Evolutionary conservation across 2,329 filamentous ascomycete genomes (phyloP).

Genomic region (Botrytis aclada): DNA sequence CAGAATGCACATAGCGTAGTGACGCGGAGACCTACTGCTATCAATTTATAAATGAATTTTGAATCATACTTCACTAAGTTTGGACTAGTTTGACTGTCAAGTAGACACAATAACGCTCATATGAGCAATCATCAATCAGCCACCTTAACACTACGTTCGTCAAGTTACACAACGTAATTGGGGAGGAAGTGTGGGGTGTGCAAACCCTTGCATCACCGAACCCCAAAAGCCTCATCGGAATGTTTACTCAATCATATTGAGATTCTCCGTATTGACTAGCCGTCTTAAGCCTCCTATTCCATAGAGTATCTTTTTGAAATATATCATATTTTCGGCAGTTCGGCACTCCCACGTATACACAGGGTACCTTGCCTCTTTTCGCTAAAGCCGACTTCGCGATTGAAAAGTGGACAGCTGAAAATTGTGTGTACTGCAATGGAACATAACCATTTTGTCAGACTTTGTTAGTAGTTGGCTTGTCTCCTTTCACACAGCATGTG

Average conservation of each 20-base stretch:
- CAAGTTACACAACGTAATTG: background rate
- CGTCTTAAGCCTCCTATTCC: background rate
- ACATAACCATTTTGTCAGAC: too few species aligned
- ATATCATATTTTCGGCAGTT: background rate
- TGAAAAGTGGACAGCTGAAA: background rate
- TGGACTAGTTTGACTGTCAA: background rate
- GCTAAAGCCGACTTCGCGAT: background rate
- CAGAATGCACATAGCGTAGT: background rate
- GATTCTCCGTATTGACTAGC: background rate
- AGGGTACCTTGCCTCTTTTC: background rate
- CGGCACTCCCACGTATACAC: background rate
- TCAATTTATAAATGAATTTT: background rate
- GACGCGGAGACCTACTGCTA: background rate
- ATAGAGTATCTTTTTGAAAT: background rate
- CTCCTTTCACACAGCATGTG: too few species aligned
- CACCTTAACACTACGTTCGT: too few species aligned
- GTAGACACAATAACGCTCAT: background rate
- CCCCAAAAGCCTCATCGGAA: background rate
- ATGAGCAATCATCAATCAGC: background rate
- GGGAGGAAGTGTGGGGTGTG: background rate
- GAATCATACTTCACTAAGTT: background rate
- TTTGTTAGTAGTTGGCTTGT: background rate
- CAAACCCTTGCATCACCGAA: background rate
- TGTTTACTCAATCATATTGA: background rate
- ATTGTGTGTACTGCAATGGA: background rate